These are phyloP conservation scores for Cairneyella variabilis DNA, from an alignment of 495 filamentous ascomycete species.

Conservation along the genomic window DNA sequence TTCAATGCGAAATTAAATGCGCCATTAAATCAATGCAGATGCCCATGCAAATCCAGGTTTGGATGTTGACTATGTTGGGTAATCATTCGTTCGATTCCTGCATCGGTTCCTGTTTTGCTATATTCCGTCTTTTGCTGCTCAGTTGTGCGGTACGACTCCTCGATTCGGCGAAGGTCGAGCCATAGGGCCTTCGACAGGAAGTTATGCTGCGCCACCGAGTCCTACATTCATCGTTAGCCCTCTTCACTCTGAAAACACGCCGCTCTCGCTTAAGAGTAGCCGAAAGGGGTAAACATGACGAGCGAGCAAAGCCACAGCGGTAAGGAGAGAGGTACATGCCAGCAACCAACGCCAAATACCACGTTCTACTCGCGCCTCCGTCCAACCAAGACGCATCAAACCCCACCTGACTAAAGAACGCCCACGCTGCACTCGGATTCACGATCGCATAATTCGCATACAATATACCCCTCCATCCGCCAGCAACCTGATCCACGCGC, in stretches of 20 bases:
- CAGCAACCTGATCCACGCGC: constrained; percentile 53
- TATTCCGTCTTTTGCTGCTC: neutral
- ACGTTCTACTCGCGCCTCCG: constrained; percentile 80
- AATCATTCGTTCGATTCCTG: too few relatives aligned
- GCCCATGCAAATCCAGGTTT: too few relatives aligned
- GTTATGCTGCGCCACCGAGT: neutral
- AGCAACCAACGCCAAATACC: constrained; percentile 80
- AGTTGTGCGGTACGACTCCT: neutral
- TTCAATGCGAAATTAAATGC: too few relatives aligned
- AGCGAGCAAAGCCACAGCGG: too few relatives aligned
- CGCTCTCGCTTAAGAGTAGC: too few relatives aligned
- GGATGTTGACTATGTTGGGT: too few relatives aligned
- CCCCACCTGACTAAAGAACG: constrained; percentile 63
- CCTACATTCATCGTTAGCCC: neutral
- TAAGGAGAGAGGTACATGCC: too few relatives aligned
- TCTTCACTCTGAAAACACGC: too few relatives aligned
- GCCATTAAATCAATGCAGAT: too few relatives aligned
- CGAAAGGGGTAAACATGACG: neutral
- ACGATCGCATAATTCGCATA: constrained; percentile 78
- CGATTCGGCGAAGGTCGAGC: neutral
- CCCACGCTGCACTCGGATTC: constrained; percentile 64
- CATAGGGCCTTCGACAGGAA: neutral
- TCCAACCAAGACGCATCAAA: constrained; percentile 77
- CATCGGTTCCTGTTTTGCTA: neutral
- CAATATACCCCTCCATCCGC: constrained; percentile 84